phyloP scores from a whole-genome alignment of 805 yeast genomes.

The Kregervanrija delftensis region DNA sequence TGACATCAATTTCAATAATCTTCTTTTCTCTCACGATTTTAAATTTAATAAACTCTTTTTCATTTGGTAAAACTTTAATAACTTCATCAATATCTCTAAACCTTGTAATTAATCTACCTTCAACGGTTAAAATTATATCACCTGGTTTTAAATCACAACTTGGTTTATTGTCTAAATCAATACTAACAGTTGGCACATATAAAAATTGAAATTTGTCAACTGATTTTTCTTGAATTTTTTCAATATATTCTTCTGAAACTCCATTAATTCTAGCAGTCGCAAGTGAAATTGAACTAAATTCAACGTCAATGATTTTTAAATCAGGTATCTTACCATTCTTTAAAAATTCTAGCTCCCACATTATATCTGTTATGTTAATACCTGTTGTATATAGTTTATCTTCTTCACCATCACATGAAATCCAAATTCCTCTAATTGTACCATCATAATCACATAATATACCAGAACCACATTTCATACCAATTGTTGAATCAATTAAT shows the following conservation, averaged over 20 bases:
- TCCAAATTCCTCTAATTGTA: constrained; percentile 76
- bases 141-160: constrained; percentile 44
- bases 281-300: constrained; percentile 60
- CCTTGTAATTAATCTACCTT: constrained; percentile 57
- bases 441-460: constrained; percentile 73
- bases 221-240: constrained; percentile 46
- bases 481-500: constrained; percentile 63
- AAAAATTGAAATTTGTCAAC: constrained; percentile 69
- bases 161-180: constrained; percentile 22
- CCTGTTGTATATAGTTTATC: constrained; percentile 67
- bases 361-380: constrained; percentile 62
- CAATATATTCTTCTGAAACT: constrained; percentile 82
- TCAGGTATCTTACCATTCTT: constrained; percentile 46
- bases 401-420: constrained; percentile 74
- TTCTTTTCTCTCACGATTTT: constrained; percentile 67
- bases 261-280: constrained; percentile 78
- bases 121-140: constrained; percentile 68
- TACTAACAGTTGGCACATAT: constrained; percentile 56
- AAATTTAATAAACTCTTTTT: constrained; percentile 36
- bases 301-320: constrained; percentile 70
- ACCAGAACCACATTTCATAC: constrained; percentile 71
- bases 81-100: constrained; percentile 55
- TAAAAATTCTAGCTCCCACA: constrained; percentile 48
- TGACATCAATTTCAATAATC: constrained; percentile 53
- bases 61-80: constrained; percentile 32